These are phyloP conservation scores for Angophora floribunda DNA, from an alignment of 345 rosid species.

Conservation along the genomic window DNA sequence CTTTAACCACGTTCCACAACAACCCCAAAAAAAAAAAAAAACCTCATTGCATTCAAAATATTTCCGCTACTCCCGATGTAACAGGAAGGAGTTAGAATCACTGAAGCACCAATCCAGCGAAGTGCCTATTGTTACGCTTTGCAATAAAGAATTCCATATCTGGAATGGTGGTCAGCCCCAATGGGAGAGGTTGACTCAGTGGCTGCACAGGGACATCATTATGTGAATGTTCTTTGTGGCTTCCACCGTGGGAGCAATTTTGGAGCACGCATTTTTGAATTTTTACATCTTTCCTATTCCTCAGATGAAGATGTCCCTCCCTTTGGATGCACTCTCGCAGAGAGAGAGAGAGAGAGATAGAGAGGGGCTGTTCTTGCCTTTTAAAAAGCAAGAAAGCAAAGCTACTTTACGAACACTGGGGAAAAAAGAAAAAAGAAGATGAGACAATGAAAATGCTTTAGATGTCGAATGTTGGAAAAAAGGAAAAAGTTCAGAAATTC, in stretches of 20 bases:
- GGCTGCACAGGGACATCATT: neutral
- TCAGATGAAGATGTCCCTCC: neutral
- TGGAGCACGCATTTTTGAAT: neutral
- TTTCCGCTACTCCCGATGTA: neutral
- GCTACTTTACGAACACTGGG: neutral
- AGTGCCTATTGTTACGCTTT: neutral
- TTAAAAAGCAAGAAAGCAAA: neutral
- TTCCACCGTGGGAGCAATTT: neutral
- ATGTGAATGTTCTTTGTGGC: neutral
- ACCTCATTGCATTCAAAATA: neutral
- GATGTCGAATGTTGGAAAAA: neutral
- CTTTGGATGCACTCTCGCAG: neutral
- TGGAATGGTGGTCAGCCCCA: neutral
- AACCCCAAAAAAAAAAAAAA: too few species aligned
- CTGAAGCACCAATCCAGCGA: neutral
- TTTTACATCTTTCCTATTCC: neutral
- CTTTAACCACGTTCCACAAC: neutral
- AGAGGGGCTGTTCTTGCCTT: neutral
- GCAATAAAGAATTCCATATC: neutral
- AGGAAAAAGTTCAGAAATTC: neutral
- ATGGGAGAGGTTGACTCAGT: neutral
- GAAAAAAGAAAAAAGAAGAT: neutral
- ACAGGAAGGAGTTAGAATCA: neutral
- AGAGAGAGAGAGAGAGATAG: neutral
- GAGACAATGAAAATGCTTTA: neutral